These are phyloP conservation scores for Elsinoe fawcettii DNA, from an alignment of 2,329 filamentous ascomycete genomes.

Conservation along the genomic window DNA sequence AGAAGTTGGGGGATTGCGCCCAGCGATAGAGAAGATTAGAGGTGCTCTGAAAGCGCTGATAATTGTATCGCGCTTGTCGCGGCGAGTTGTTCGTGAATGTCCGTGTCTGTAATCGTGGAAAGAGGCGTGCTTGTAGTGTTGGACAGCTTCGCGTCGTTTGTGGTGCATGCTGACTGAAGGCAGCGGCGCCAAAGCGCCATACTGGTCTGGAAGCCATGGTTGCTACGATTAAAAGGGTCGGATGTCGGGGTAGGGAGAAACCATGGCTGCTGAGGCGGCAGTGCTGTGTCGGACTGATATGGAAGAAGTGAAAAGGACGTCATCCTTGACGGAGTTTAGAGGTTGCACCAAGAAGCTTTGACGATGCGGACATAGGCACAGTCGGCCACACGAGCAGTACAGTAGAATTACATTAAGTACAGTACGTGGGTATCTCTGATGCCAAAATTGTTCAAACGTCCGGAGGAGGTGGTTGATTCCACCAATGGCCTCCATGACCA, in stretches of 20 bases:
- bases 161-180: neutral
- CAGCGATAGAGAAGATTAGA: constrained; percentile 28
- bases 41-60: constrained; percentile 26
- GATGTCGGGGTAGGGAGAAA: neutral
- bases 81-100: neutral
- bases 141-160: neutral
- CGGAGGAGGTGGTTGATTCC: neutral
- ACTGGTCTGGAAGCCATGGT: neutral
- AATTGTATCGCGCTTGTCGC: constrained; percentile 22
- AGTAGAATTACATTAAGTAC: neutral
- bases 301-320: neutral
- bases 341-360: neutral
- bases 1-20: constrained; percentile 40
- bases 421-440: neutral
- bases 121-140: neutral
- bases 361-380: neutral
- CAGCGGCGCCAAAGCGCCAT: neutral
- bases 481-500: constrained; percentile 15
- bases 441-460: neutral
- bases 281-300: neutral
- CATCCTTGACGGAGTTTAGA: neutral
- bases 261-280: neutral
- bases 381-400: neutral
- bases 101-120: neutral
- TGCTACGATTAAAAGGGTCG: neutral